Evolutionary conservation across 73 alveolate genomes (phyloP).

Genomic region (Paramecium bursaria): DNA sequence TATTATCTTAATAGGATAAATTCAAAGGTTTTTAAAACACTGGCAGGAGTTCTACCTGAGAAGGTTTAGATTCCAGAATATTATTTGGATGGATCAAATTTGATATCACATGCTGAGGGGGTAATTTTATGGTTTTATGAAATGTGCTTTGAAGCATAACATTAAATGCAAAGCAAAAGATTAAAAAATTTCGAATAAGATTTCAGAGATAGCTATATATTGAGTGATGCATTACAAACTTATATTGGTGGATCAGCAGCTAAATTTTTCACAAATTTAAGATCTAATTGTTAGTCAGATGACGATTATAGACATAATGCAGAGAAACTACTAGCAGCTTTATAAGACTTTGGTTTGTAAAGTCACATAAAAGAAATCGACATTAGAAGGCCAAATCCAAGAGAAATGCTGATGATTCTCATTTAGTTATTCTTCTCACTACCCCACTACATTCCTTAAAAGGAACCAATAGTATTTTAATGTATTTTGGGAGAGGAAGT

Average conservation of each 20-base stretch:
- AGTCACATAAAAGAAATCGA: constrained; percentile 82
- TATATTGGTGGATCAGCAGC: constrained; percentile 10
- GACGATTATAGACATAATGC: constrained; percentile 85
- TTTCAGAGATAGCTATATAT: constrained; percentile 48
- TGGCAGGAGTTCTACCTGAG: constrained; percentile 89
- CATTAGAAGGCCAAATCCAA: constrained; percentile 91
- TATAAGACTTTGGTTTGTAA: constrained; percentile 87
- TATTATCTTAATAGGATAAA: constrained; percentile 95
- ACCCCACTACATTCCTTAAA: constrained; percentile 98
- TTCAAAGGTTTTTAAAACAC: constrained; percentile 86
- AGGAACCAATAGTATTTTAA: constrained; percentile 88
- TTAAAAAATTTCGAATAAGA: constrained; percentile 86
- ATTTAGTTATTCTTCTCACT: constrained; percentile 93
- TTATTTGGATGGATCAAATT: constrained; percentile 84
- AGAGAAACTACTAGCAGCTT: constrained; percentile 83
- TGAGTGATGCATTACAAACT: constrained; percentile 8
- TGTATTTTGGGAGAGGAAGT: constrained; percentile 96
- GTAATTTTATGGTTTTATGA: constrained; percentile 91
- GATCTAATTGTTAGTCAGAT: constrained; percentile 66
- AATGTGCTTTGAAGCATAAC: constrained; percentile 76
- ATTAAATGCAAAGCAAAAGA: constrained; percentile 79
- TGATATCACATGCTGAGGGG: constrained; percentile 91
- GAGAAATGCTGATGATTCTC: constrained; percentile 92
- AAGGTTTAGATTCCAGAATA: constrained; percentile 82
- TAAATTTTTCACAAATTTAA: constrained; percentile 31